These are phyloP conservation scores for Boeremia exigua DNA, from an alignment of 2,329 filamentous ascomycete species.

Conservation along the genomic window DNA sequence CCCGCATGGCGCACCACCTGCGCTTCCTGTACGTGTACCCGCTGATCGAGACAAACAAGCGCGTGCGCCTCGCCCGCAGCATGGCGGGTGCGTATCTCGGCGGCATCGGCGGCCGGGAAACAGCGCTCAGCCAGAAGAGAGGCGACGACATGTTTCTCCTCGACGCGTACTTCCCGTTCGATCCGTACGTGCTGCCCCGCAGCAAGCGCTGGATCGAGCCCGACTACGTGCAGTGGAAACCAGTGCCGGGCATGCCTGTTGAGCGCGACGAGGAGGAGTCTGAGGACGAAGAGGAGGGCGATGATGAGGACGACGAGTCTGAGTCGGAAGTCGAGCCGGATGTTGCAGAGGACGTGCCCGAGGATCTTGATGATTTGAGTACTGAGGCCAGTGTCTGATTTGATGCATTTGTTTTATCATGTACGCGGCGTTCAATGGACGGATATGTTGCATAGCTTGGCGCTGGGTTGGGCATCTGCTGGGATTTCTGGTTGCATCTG, in stretches of 20 bases:
- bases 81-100: constrained; percentile 60
- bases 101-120: constrained; percentile 60
- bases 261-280: constrained; percentile 50
- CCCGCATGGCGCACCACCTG: constrained; percentile 83
- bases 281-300: constrained; percentile 22
- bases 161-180: constrained; percentile 95
- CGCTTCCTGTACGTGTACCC: constrained; percentile 89
- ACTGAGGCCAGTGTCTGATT: constrained; percentile 15
- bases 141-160: constrained; percentile 84
- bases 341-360: neutral
- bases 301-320: constrained; percentile 47
- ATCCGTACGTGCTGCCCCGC: constrained; percentile 88
- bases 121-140: constrained; percentile 58
- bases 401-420: neutral
- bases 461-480: neutral
- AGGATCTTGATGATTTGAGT: constrained; percentile 22
- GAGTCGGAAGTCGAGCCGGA: constrained; percentile 13
- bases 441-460: constrained; percentile 13
- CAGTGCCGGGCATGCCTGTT: constrained; percentile 49
- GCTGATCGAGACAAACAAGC: constrained; percentile 90
- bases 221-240: constrained; percentile 48
- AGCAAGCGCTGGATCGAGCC: constrained; percentile 87
- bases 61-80: constrained; percentile 77
- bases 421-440: neutral
- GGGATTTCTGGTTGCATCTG: neutral